Base-by-base conservation (phyloP, 2,329 filamentous ascomycete genomes). In the Alternaria triticimaculans region DNA sequence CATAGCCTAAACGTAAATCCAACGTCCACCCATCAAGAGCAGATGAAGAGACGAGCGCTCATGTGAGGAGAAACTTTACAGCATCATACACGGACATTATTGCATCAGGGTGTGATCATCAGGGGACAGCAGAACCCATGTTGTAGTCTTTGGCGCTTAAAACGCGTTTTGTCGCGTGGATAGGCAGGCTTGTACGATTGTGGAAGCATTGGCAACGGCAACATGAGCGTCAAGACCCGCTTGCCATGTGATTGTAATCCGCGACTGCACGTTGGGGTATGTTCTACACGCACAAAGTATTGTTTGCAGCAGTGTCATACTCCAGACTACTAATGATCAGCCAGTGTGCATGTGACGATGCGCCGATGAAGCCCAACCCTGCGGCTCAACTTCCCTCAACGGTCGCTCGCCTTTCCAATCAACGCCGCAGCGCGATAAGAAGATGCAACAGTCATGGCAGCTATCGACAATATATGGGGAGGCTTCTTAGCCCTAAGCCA, bases 1-100 rank as follows among this genome's bases (percentile, higher is more conserved):
- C 28, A 37, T 21, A 44, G 25, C 45, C 33, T 46, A 55, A 63
- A 61, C 25, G 56, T 60, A 63, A 60, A 55, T 23, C 30, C 20
- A 53, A 60, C 57, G 57, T 60, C 60, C 15, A 20, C 15, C n/a
- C 48, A 33, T 59, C 25, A 30, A 25, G 25, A 18, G 12, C 9
- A 41, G 8, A 23, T 41, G 8, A 41, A 37, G 49, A 11, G 20
- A 23, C 49, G 20, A 33, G n/a, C 43, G 18, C 18, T 26, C 18
- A 25, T 11, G 25, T 9, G n/a, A 15, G 9, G 14, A 56, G 12
- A 26, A 10, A 33, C 21, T 33, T 14, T 9, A 26, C n/a, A 14
- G 30, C 18, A 56, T 11, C 21, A 21, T 26, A 56, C 21, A 26
- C 21, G 26, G 18, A 56, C 20, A 23, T 15, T 26, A 48, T 37